A percentile compares a stretch with the other conserved stretches of the same genome.
These are phyloP conservation scores for Blastobotrys mokoenaii DNA, from an alignment of 805 yeast genomes.

Conservation along the genomic window DNA sequence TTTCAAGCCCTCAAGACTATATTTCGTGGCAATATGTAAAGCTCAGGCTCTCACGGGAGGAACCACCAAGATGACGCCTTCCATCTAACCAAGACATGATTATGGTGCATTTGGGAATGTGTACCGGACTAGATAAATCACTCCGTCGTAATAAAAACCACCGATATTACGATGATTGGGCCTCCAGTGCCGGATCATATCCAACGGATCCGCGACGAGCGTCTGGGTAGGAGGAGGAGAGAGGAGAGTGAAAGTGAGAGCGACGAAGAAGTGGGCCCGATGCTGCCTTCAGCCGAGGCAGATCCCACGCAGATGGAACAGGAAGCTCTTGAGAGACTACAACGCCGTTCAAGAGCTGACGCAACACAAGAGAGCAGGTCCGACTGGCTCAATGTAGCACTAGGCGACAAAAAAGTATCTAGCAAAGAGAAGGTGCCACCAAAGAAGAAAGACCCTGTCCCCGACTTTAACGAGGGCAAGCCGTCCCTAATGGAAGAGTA, in stretches of 20 bases:
- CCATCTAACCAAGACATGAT: too few species aligned
- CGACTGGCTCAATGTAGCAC: conserved; percentile 14
- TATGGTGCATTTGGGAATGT: too few species aligned
- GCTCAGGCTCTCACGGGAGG: too few species aligned
- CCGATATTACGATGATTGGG: conserved; percentile 7
- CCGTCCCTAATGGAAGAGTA: conserved; percentile 14
- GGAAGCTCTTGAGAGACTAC: conserved; percentile 13
- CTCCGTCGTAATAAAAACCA: background rate
- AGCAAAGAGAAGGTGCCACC: background rate
- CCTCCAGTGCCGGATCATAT: conserved; percentile 16
- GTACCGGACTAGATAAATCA: too few species aligned
- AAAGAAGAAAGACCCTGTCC: background rate
- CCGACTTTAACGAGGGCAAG: background rate
- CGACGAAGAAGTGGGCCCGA: conserved; percentile 16
- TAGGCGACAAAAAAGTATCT: conserved; percentile 8
- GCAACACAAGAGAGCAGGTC: conserved; percentile 3
- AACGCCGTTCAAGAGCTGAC: conserved; percentile 5
- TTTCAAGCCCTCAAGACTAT: too few species aligned
- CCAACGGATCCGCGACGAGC: conserved; percentile 7
- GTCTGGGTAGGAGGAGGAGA: background rate
- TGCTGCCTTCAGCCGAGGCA: conserved; percentile 6
- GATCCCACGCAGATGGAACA: conserved; percentile 10
- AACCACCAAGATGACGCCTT: too few species aligned
- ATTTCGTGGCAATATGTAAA: too few species aligned
- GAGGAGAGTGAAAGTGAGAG: conserved; percentile 2